Conservation (phyloP, 2,329 filamentous ascomycete species). For the Neocatenulostroma microsporum region DNA sequence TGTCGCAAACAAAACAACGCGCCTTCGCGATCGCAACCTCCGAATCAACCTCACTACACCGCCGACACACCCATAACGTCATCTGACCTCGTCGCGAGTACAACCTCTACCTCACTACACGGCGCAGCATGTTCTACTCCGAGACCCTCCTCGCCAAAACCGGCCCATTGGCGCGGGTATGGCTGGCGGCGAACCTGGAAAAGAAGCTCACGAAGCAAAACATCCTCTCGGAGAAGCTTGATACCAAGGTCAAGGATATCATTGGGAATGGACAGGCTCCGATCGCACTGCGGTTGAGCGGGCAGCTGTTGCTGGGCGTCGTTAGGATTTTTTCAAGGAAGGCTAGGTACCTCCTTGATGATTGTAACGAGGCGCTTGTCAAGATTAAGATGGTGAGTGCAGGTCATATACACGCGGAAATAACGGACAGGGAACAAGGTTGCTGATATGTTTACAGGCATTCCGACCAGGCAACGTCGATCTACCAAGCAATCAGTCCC, state of each 20-base stretch:
- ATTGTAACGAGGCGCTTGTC: slow-evolving; percentile 93
- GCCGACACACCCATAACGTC: no score
- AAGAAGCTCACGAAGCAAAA: slow-evolving; percentile 97
- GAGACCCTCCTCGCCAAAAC: slow-evolving; percentile 94
- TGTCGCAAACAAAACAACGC: slow-evolving; percentile 5
- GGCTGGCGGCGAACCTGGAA: slow-evolving; percentile 96
- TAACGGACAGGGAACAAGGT: no score
- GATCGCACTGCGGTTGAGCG: slow-evolving; percentile 87
- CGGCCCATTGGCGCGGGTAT: slow-evolving; percentile 92
- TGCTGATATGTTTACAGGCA: slow-evolving; percentile 50
- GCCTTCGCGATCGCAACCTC: background rate
- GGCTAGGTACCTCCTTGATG: slow-evolving; percentile 89
- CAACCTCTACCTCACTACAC: slow-evolving; percentile 1
- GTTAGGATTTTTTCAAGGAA: slow-evolving; percentile 97
- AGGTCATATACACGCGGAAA: no score
- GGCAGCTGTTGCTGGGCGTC: slow-evolving; percentile 88
- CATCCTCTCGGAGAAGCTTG: slow-evolving; percentile 87
- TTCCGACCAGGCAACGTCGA: slow-evolving; percentile 97
- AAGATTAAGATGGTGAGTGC: slow-evolving; percentile 90
- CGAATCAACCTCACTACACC: no score
- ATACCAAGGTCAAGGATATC: slow-evolving; percentile 90
- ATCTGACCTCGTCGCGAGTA: no score
- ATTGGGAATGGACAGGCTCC: slow-evolving; percentile 88
- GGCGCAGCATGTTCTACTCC: slow-evolving; percentile 89
- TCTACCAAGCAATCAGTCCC: slow-evolving; percentile 68